These are phyloP conservation scores for Ogataea haglerorum DNA, from an alignment of 805 yeast species.

Conservation along the genomic window DNA sequence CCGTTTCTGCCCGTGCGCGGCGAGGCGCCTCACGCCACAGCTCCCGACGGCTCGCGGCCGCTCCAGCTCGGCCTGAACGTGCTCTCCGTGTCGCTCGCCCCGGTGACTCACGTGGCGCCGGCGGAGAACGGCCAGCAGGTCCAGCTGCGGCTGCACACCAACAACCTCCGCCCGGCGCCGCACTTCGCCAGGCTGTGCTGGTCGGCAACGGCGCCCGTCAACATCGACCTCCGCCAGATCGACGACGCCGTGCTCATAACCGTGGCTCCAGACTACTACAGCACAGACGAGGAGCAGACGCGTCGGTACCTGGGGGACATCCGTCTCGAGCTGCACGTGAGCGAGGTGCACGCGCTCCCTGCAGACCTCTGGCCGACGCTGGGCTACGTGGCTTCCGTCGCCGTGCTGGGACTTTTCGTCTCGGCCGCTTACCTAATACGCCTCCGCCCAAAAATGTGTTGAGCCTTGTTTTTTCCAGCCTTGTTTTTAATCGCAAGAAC, in stretches of 20 bases:
- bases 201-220: slow-evolving; percentile 28
- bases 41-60: too few species aligned
- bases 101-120: slow-evolving; percentile 11
- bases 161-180: neutral
- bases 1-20: slow-evolving; percentile 3
- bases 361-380: slow-evolving; percentile 10
- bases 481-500: slow-evolving; percentile 7
- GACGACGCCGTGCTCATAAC: slow-evolving; percentile 9
- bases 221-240: slow-evolving; percentile 7
- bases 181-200: slow-evolving; percentile 20
- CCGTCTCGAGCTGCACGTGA: slow-evolving; percentile 15
- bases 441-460: slow-evolving; percentile 8
- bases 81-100: slow-evolving; percentile 11
- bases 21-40: neutral
- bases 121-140: slow-evolving; percentile 11
- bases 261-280: slow-evolving; percentile 22
- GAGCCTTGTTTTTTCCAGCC: slow-evolving; percentile 12
- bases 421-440: slow-evolving; percentile 6
- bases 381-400: slow-evolving; percentile 7
- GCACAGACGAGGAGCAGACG: slow-evolving; percentile 9
- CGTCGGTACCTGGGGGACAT: slow-evolving; percentile 9
- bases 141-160: neutral
- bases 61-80: slow-evolving; percentile 5
- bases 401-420: slow-evolving; percentile 6
- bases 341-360: slow-evolving; percentile 9